Evolutionary conservation across 164 flowering plant genomes (phyloP), one percentile per base, ranked within the genome.

Genomic region (Magnolia kwangsiensis): DNA sequence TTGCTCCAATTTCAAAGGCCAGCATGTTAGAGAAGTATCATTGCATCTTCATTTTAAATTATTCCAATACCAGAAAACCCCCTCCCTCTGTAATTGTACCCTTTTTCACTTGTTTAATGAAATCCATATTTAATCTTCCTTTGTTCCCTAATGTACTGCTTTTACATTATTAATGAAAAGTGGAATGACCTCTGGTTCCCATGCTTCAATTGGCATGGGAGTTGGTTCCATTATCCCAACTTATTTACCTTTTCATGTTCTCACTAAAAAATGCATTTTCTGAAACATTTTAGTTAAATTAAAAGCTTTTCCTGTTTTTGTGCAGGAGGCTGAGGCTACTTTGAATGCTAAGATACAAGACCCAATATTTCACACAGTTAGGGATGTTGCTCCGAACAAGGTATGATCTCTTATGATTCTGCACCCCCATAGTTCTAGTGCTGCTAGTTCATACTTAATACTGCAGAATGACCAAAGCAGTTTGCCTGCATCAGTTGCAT

Each of bases 331-430:
- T 7, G 98, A 93, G 80, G 79, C 91, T 75, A 82, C 87, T 59
- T 76, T 96, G 78, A 82, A 81, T 73, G 92, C 92, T 55, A 79
- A 70, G 50, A 88, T 95, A 78, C 78, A 72, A 29, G 85, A 88
- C 45, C 95, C 91, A n/a, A 68, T 79, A 72, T 88, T 95, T 79
- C 93, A 90, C 72, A 86, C 87, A 77, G 97, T 95, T 68, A 84
- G 98, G 80, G 95, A 92, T 88, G 98, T 95, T 79, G 98, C 98
- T 79, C 98, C 98, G 50, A 90, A 95, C 82, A 95, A 93, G 98
- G 98, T 95, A 87, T 13, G 68, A 50, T 20, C 70, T 69, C 82
- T 79, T 72, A 37, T 37, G 45, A 37, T 37, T 37, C 45, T 0
- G 29, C 29, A 0, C 29, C 29, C 29, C 29, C 29, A 27, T 27